A percentile compares a stretch with the other conserved stretches of the same genome.
These are phyloP conservation scores for Xylaria palmicola DNA, from an alignment of 495 filamentous ascomycete species.

Conservation along the genomic window DNA sequence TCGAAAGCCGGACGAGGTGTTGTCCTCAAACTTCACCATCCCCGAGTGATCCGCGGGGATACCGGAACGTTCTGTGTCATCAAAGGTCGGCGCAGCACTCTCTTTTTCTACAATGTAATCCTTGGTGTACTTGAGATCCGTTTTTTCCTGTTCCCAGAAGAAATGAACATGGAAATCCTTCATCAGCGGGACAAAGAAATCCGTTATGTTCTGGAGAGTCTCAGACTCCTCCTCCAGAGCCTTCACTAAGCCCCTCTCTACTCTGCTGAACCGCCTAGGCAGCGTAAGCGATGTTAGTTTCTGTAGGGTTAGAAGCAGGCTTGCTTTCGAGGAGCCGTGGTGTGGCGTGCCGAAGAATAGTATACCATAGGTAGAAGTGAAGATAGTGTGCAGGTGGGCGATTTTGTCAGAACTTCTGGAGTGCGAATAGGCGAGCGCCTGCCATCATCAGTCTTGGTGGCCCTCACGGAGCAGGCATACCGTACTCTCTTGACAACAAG, in stretches of 20 bases:
- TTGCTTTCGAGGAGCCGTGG: neutral
- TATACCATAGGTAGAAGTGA: neutral
- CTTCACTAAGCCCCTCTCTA: neutral
- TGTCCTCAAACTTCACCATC: constrained; percentile 1
- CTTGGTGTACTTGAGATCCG: neutral
- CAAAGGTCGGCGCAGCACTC: neutral
- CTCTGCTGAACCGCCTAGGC: neutral
- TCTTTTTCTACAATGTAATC: constrained; percentile 1
- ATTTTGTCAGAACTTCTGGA: neutral
- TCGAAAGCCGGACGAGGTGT: neutral
- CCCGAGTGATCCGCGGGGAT: neutral
- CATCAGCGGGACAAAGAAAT: neutral
- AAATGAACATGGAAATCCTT: constrained; percentile 2
- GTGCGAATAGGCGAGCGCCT: neutral
- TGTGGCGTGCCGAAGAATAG: neutral
- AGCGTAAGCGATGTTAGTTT: neutral
- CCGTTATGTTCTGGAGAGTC: neutral
- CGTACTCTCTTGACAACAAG: neutral
- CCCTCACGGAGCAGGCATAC: neutral
- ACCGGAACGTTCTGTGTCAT: neutral
- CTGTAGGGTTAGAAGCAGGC: neutral
- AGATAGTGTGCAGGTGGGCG: neutral
- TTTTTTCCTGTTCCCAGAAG: neutral
- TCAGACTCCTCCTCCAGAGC: neutral
- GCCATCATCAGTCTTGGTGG: neutral